Base-by-base conservation (phyloP, 768 basidiomycete species). In the Leccinum subtestaceum region DNA sequence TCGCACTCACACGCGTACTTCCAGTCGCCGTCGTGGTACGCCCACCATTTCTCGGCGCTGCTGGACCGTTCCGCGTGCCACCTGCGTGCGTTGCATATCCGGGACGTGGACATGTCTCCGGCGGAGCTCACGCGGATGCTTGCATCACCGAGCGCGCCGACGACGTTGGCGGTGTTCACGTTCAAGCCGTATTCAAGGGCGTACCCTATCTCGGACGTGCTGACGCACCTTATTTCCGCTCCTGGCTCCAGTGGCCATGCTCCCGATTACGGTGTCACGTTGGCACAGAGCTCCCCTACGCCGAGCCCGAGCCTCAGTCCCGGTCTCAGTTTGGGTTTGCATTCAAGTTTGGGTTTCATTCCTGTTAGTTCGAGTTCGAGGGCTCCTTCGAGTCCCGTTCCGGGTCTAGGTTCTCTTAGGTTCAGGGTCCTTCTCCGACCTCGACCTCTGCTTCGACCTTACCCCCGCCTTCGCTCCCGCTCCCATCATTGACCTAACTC, bases 81-180 rank as follows among this genome's bases (percentile, higher is more conserved):
- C 45, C 61, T 68, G 4, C 55, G 58, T 7, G 49, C 67, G 11
- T 58, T 68, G n/a, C 57, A 46, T 13, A 66, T 68, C 13, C 61
- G 51, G 11, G 60, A 66, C 23, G 62, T 66, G 11, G 67, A 68
- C n/a, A 61, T 68, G 43, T 68, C 67, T 29, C 67, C 65, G 10
- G 21, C 21, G 38, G n/a, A n/a, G n/a, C n/a, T n/a, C n/a, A n/a
- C n/a, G n/a, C 67, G 62, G n/a, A 34, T 68, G 21, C 64, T 68
- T 29, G 59, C 43, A 12, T 68, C 67, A 6, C 62, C 61, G 9
- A 60, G 60, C 4, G 61, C 57, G 9, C 61, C 62, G 8, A 21
- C 52, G 5, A 68, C 67, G 23, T 36, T 68, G 43, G 53, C 64
- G 27, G 49, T 56, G 11, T 69, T 68, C 27, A 66, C 67, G 34